These are phyloP conservation scores for Rhizopogon sp. DNA, from an alignment of 768 basidiomycete genomes.

Conservation along the genomic window DNA sequence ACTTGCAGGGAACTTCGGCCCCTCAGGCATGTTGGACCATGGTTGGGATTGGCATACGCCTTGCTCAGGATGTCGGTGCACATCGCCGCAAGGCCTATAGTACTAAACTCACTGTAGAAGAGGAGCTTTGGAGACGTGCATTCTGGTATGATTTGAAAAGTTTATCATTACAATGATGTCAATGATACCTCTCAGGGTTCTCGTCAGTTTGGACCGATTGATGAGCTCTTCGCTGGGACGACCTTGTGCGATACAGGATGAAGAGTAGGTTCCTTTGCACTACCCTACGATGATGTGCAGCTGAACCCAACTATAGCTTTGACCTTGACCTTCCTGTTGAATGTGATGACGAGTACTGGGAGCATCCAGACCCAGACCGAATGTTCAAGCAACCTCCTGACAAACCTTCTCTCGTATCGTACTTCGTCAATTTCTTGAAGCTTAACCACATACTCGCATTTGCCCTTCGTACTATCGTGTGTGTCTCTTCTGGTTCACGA, in stretches of 20 bases:
- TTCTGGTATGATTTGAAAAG: slow-evolving; percentile 35
- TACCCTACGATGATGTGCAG: background rate
- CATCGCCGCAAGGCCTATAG: slow-evolving; percentile 36
- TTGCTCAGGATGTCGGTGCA: slow-evolving; percentile 56
- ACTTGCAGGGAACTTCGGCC: slow-evolving; percentile 51
- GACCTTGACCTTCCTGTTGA: slow-evolving; percentile 59
- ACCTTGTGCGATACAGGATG: slow-evolving; percentile 62
- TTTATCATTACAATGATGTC: background rate
- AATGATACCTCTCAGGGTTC: slow-evolving; percentile 14
- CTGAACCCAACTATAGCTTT: slow-evolving; percentile 35
- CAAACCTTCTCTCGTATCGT: slow-evolving; percentile 49
- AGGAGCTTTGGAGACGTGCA: slow-evolving; percentile 57
- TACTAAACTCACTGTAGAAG: slow-evolving; percentile 35
- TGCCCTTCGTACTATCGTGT: slow-evolving; percentile 55
- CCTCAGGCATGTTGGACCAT: slow-evolving; percentile 68
- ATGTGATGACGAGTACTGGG: slow-evolving; percentile 70
- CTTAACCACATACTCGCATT: slow-evolving; percentile 61
- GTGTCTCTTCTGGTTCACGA: slow-evolving; percentile 10
- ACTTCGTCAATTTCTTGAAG: slow-evolving; percentile 49
- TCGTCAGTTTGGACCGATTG: slow-evolving; percentile 25
- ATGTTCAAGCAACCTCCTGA: slow-evolving; percentile 60
- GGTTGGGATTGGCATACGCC: slow-evolving; percentile 54
- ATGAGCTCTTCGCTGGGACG: slow-evolving; percentile 54
- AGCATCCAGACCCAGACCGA: slow-evolving; percentile 38
- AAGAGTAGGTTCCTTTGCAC: slow-evolving; percentile 45